Percentiles rank a stretch among this genome's conserved stretches.
These are phyloP conservation scores for Leccinum subtestaceum DNA, from an alignment of 768 basidiomycete genomes.

Conservation along the genomic window DNA sequence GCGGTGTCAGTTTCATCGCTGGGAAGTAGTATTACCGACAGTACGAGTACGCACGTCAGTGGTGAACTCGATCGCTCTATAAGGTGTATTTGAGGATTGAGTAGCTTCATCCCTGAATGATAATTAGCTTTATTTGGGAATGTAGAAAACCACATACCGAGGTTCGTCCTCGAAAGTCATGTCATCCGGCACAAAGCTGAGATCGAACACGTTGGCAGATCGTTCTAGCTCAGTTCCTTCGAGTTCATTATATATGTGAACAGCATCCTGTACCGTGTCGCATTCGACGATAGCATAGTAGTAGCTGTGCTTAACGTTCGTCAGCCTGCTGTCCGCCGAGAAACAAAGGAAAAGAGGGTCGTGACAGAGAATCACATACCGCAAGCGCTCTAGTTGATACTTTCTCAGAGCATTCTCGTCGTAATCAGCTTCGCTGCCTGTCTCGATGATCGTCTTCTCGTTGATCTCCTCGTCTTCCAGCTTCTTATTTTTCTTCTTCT, in stretches of 20 bases:
- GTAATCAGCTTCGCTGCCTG: slow-evolving; percentile 65
- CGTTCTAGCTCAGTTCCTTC: slow-evolving; percentile 95
- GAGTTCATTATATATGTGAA: slow-evolving; percentile 78
- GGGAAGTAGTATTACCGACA: background rate
- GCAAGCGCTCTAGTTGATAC: slow-evolving; percentile 90
- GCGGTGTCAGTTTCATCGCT: background rate
- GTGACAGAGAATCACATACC: slow-evolving; percentile 43
- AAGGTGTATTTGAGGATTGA: slow-evolving; percentile 53
- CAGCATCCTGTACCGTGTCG: slow-evolving; percentile 71
- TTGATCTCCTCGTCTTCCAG: slow-evolving; percentile 54
- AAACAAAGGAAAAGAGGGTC: background rate
- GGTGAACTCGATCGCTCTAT: slow-evolving; percentile 82
- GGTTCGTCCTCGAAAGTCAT: slow-evolving; percentile 82
- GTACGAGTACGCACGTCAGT: slow-evolving; percentile 68
- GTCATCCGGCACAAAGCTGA: slow-evolving; percentile 89
- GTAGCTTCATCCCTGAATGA: slow-evolving; percentile 76
- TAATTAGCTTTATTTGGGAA: background rate
- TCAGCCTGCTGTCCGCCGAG: background rate
- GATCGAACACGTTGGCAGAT: slow-evolving; percentile 92
- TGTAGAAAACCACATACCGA: slow-evolving; percentile 43
- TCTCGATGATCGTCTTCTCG: slow-evolving; percentile 61
- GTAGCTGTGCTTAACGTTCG: slow-evolving; percentile 53
- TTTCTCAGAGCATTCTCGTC: slow-evolving; percentile 84
- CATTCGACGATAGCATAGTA: slow-evolving; percentile 95
- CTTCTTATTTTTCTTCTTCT: slow-evolving; percentile 41